Base-by-base conservation (phyloP, 2,329 filamentous ascomycete genomes). In the Colletotrichum lupini region DNA sequence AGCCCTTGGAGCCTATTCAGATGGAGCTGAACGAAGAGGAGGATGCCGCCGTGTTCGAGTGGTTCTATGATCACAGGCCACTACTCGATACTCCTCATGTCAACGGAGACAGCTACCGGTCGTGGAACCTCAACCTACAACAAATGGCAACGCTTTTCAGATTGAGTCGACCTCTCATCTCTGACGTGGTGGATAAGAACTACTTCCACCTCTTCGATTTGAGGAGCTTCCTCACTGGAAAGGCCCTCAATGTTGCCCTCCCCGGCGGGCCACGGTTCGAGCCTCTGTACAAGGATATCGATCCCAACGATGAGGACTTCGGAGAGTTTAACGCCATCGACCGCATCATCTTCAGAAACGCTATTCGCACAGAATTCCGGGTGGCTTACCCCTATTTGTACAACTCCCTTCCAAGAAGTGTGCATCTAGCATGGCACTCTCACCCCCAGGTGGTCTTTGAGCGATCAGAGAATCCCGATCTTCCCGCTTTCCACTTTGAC, bases 321-420 rank as follows among this genome's bases (percentile, higher is more conserved):
- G 97, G 97, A 83, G 97, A 99, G 83, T 99, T 99, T 88, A 99
- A 99, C 80, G 97, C 97, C 42, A 99, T 99, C 78, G 97, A 99
- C 80, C 94, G 97, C 77, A 99, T 99, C 83, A 99, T 99, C 77
- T 99, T 99, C 88, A 93, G 97, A 76, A 93, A 94, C 59, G 95
- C 96, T 0, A 97, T 98, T 76, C 92, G 96, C 77, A 99, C 96
- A 9, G 97, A 99, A 83, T 98, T 97, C 79, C 92, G 96, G 58
- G 97, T 99, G 56, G 95, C 95, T 0, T 98, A 94, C 81, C 97
- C 97, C 0, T 98, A 93, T 81, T 88, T 99, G 6, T 99, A 99
- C 86, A 99, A 99, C 82, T 98, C 96, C 22, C 88, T 99, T 6
- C 97, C 97, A 1, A 90, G 97, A 78, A 98, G 97, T 79, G 97